Evolutionary conservation across 352 stramenopile genomes (phyloP).

Genomic region (Bremia lactucae): DNA sequence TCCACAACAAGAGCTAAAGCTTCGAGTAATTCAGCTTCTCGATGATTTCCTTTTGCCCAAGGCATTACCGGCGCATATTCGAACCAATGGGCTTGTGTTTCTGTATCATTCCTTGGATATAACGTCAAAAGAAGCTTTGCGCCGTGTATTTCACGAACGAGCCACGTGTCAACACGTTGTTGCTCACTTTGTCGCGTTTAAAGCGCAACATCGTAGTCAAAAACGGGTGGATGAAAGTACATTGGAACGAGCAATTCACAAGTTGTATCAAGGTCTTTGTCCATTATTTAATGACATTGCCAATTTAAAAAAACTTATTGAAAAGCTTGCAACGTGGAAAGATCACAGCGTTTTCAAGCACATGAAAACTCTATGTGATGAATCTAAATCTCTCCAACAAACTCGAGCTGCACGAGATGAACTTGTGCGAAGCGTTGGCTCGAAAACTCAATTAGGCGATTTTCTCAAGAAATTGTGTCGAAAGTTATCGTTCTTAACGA

Average conservation of each 20-base stretch:
- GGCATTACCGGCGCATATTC: conserved; percentile 29
- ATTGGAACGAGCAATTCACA: conserved; percentile 21
- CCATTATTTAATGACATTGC: conserved; percentile 54
- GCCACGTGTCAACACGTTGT: conserved; percentile 30
- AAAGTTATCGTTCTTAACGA: conserved; percentile 58
- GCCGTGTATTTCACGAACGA: conserved; percentile 54
- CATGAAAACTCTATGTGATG: conserved; percentile 46
- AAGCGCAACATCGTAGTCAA: conserved; percentile 31
- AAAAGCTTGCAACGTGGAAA: conserved; percentile 60
- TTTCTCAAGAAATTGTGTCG: conserved; percentile 79
- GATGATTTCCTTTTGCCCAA: conserved; percentile 82
- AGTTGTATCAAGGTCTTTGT: conserved; percentile 27
- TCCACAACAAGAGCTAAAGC: conserved; percentile 68
- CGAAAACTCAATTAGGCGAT: conserved; percentile 63
- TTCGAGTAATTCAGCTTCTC: conserved; percentile 72
- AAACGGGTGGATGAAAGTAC: conserved; percentile 2
- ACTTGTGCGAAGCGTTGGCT: conserved; percentile 66
- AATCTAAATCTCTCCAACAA: conserved; percentile 35
- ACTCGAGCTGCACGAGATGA: conserved; percentile 45
- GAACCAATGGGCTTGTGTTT: conserved; percentile 61
- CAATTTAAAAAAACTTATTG: conserved; percentile 42
- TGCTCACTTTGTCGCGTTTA: conserved; percentile 35
- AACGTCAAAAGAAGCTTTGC: conserved; percentile 56
- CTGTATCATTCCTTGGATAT: conserved; percentile 59
- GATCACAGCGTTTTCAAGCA: conserved; percentile 75